These are phyloP conservation scores for Trichoderma asperelloides DNA, from an alignment of 495 filamentous ascomycete genomes.

Conservation along the genomic window DNA sequence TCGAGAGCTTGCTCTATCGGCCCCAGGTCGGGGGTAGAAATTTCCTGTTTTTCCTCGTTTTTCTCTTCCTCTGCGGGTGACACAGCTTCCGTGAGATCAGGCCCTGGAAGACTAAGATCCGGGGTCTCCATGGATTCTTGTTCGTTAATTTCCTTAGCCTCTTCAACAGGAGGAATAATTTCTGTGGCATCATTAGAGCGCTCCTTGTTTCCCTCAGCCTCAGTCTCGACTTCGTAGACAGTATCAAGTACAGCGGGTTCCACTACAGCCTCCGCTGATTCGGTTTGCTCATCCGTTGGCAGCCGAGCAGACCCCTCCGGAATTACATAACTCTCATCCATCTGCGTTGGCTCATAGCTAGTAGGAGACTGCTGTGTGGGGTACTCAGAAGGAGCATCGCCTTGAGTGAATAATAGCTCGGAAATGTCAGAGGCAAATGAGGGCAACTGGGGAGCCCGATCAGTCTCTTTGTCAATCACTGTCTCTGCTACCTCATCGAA, in stretches of 20 bases:
- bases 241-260: neutral
- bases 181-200: neutral
- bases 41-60: neutral
- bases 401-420: constrained; percentile 6
- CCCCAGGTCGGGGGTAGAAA: neutral
- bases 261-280: neutral
- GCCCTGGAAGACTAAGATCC: neutral
- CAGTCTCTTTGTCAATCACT: neutral
- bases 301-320: neutral
- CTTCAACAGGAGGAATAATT: neutral
- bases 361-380: neutral
- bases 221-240: neutral
- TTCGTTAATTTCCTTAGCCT: neutral
- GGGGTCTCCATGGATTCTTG: neutral
- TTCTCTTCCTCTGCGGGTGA: neutral
- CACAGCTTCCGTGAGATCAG: neutral
- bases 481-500: neutral
- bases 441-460: neutral
- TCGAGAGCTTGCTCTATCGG: neutral
- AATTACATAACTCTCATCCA: neutral
- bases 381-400: neutral
- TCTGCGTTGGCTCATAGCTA: constrained; percentile 3
- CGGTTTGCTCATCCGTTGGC: neutral
- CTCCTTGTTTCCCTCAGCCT: neutral
- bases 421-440: constrained; percentile 1